phyloP scores from a whole-genome alignment of 2,329 filamentous ascomycete genomes.

The Fusarium nematophilum region DNA sequence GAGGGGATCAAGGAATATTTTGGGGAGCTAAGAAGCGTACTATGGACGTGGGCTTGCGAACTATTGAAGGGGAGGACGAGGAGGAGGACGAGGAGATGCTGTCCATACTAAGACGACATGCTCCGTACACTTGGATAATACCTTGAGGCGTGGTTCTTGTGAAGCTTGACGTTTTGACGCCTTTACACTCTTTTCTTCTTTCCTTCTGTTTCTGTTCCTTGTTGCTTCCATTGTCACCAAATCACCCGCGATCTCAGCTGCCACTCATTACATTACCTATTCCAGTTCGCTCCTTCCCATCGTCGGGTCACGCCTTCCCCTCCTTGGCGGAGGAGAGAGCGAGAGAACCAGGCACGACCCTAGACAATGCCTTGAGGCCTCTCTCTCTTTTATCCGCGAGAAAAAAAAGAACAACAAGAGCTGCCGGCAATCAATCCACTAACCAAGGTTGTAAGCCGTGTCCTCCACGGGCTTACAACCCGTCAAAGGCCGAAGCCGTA shows the following conservation, averaged over 20 bases:
- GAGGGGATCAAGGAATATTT: not conserved
- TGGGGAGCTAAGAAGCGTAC: slow-evolving; percentile 4
- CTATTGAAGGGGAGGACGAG: too few relatives aligned
- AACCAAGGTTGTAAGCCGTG: not conserved
- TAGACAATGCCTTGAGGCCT: slow-evolving; percentile 20
- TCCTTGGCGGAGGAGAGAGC: not conserved
- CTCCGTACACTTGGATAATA: too few relatives aligned
- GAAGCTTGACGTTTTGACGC: slow-evolving; percentile 1
- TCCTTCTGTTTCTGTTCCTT: not conserved
- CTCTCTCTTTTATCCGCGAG: not conserved
- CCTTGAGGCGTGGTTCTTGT: too few relatives aligned
- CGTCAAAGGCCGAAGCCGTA: slow-evolving; percentile 12
- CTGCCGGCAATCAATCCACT: not conserved
- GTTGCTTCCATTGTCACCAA: not conserved
- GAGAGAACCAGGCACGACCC: too few relatives aligned
- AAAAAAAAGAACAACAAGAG: not conserved
- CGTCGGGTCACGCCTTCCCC: slow-evolving; percentile 1
- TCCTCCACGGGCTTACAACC: not conserved
- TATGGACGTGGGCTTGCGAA: slow-evolving; percentile 6
- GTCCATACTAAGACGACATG: too few relatives aligned
- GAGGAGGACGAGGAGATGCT: not conserved
- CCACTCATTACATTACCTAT: not conserved
- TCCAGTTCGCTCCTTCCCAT: not conserved
- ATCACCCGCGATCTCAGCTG: too few relatives aligned
- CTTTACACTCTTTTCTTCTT: slow-evolving; percentile 11